Percentiles rank a stretch among this genome's conserved stretches.
These are phyloP conservation scores for Tulasnella sp. DNA, from an alignment of 768 basidiomycete species.

Conservation along the genomic window DNA sequence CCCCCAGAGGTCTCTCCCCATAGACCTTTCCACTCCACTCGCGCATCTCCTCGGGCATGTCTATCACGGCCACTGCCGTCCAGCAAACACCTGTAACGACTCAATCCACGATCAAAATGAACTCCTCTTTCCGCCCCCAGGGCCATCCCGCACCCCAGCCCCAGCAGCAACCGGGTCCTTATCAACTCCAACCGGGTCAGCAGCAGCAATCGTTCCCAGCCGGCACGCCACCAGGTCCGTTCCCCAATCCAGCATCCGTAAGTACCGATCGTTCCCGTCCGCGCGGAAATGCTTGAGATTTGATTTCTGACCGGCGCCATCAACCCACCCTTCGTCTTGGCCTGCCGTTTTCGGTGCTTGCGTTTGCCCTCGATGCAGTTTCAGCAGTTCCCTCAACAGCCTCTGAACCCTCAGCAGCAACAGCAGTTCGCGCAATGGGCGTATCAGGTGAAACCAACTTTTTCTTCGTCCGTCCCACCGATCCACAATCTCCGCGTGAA, in stretches of 20 bases:
- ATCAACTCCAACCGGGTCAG: slow-evolving; percentile 3
- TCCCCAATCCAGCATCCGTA: neutral
- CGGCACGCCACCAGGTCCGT: neutral
- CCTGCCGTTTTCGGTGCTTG: neutral
- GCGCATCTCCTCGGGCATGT: neutral
- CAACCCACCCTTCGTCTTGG: neutral
- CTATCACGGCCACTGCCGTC: neutral
- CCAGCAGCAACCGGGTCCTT: neutral
- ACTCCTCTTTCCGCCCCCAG: neutral
- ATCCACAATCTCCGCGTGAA: neutral
- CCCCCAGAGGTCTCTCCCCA: neutral
- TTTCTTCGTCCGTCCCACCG: neutral
- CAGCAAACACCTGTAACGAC: neutral
- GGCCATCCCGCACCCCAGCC: neutral
- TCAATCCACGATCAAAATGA: neutral
- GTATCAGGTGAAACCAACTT: slow-evolving; percentile 34
- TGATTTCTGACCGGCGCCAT: neutral
- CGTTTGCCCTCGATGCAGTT: neutral
- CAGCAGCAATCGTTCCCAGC: neutral
- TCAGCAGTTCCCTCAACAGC: slow-evolving; percentile 4
- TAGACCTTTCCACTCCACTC: neutral
- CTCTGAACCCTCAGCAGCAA: slow-evolving; percentile 26
- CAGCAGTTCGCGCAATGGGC: slow-evolving; percentile 78
- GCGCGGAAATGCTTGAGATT: neutral
- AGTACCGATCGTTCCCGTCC: neutral